Conservation (phyloP, 2,329 filamentous ascomycete genomes). For the Thelonectria discophora region DNA sequence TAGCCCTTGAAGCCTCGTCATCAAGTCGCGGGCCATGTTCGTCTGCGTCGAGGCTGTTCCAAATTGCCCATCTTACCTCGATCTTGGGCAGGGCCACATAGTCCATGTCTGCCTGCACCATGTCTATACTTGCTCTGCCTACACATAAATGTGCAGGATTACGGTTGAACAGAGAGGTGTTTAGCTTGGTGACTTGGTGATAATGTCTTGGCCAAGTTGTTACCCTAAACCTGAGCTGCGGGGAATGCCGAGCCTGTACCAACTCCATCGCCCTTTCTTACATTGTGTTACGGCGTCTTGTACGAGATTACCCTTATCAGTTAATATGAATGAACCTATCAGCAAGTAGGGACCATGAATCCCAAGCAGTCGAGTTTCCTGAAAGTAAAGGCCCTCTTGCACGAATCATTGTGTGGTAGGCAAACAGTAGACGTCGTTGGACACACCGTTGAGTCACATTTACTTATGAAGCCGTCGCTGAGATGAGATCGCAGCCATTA, state of each 20-base stretch:
- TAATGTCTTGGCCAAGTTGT: neutral
- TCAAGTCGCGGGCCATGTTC: too few relatives aligned
- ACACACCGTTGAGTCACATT: too few relatives aligned
- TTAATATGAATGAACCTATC: too few relatives aligned
- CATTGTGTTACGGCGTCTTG: too few relatives aligned
- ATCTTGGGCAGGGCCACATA: conserved; percentile 63
- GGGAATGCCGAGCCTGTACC: neutral
- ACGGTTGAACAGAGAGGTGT: neutral
- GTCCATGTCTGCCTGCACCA: conserved; percentile 46
- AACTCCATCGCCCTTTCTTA: neutral
- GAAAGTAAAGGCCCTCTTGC: too few relatives aligned
- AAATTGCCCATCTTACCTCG: conserved; percentile 51
- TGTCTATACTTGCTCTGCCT: neutral
- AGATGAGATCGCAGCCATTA: conserved; percentile 45
- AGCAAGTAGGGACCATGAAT: too few relatives aligned
- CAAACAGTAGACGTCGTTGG: too few relatives aligned
- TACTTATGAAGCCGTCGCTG: conserved; percentile 38
- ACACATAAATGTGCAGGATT: neutral
- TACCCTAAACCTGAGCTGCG: conserved; percentile 16
- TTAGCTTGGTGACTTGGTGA: neutral
- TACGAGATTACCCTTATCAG: too few relatives aligned
- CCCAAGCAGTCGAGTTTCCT: too few relatives aligned
- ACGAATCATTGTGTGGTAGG: too few relatives aligned
- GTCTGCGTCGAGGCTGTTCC: neutral
- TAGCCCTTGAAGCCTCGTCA: neutral